These are phyloP conservation scores for Thymus mandschuricus DNA, from an alignment of 257 asterid genomes.

Conservation along the genomic window DNA sequence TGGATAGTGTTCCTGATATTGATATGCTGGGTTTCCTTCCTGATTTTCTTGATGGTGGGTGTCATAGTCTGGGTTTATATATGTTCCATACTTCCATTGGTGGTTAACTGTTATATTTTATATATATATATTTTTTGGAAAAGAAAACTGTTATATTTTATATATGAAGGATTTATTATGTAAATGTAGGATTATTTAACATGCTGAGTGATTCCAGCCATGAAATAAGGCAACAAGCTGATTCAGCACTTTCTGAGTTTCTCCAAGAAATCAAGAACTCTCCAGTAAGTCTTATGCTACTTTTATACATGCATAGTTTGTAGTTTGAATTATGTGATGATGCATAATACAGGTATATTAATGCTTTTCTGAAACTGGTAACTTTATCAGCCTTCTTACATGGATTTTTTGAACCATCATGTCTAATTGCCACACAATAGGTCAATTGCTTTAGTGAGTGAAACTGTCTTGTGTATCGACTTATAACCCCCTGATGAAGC, in stretches of 20 bases:
- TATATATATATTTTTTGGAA: not conserved
- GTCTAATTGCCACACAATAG: slow-evolving; percentile 17
- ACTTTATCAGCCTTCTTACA: not conserved
- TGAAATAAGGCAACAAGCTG: slow-evolving; percentile 99
- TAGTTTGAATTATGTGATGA: slow-evolving; percentile 11
- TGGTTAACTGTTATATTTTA: slow-evolving; percentile 30
- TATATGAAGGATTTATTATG: slow-evolving; percentile 25
- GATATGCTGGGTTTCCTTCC: slow-evolving; percentile 99
- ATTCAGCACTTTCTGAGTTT: slow-evolving; percentile 98
- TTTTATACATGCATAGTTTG: slow-evolving; percentile 19
- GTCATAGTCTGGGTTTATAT: slow-evolving; percentile 26
- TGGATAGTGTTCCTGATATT: slow-evolving; percentile 98
- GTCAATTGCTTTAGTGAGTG: slow-evolving; percentile 25
- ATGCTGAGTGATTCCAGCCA: slow-evolving; percentile 98
- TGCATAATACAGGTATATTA: slow-evolving; percentile 5
- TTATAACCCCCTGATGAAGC: not conserved
- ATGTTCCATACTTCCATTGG: not conserved
- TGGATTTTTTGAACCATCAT: slow-evolving; percentile 9
- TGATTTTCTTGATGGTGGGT: slow-evolving; percentile 98
- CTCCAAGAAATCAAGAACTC: slow-evolving; percentile 99
- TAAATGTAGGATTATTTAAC: slow-evolving; percentile 84
- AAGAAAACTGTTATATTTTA: slow-evolving; percentile 15
- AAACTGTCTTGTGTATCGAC: slow-evolving; percentile 7
- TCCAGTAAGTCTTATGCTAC: slow-evolving; percentile 71
- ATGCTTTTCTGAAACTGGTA: slow-evolving; percentile 7